Evolutionary conservation across 768 basidiomycete species (phyloP).

Genomic region (Rhodocollybia butyracea): DNA sequence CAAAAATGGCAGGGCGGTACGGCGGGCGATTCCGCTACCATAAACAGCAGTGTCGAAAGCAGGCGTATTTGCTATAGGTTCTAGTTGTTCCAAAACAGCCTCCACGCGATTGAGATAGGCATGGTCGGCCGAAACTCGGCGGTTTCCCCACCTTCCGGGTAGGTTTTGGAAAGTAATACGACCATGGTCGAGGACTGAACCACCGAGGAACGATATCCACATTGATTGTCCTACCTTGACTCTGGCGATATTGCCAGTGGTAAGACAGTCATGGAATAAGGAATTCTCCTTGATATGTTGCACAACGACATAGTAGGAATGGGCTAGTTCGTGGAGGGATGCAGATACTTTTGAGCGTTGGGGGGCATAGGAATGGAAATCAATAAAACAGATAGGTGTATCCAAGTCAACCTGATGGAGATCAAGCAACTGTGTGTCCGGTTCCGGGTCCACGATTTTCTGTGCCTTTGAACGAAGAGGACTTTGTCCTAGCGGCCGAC

Average conservation of each 20-base stretch:
- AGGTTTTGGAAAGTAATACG: conserved; percentile 25
- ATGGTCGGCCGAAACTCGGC: conserved; percentile 15
- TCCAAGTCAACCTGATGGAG: conserved; percentile 15
- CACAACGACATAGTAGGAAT: conserved; percentile 21
- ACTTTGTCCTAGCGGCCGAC: conserved; percentile 21
- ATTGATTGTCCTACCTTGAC: conserved; percentile 20
- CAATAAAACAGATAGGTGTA: conserved; percentile 19
- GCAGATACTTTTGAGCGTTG: conserved; percentile 19
- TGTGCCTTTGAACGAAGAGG: conserved; percentile 13
- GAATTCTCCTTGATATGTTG: conserved; percentile 18
- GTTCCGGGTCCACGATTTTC: neutral
- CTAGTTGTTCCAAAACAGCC: conserved; percentile 14
- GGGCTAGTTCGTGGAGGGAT: conserved; percentile 19
- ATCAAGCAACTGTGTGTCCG: conserved; percentile 14
- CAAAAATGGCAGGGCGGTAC: conserved; percentile 19
- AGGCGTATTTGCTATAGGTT: conserved; percentile 14
- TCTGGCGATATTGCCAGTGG: conserved; percentile 9
- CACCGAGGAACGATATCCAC: conserved; percentile 24
- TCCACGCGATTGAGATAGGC: conserved; percentile 19
- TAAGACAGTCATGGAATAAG: neutral
- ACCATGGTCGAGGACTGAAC: conserved; percentile 19
- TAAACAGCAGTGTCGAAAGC: conserved; percentile 15
- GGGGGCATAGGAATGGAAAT: conserved; percentile 26
- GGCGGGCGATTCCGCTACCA: conserved; percentile 16
- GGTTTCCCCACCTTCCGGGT: conserved; percentile 17